These are phyloP conservation scores for Coniella vitis DNA, from an alignment of 2,329 filamentous ascomycete genomes.

Conservation along the genomic window DNA sequence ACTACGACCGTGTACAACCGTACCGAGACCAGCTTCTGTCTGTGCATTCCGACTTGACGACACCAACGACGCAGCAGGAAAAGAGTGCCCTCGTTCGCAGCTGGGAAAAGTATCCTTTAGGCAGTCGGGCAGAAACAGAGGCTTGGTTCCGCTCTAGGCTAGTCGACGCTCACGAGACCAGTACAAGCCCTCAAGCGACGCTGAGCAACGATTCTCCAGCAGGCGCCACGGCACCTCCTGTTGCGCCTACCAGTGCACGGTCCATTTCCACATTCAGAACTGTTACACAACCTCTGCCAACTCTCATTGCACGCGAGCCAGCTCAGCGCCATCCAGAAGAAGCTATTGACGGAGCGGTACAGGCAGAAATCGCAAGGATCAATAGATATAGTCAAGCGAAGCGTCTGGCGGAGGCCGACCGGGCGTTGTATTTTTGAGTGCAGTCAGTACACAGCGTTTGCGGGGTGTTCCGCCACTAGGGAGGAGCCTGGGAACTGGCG, in stretches of 20 bases:
- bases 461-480: not conserved
- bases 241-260: no score
- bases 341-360: no score
- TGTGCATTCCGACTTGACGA: constrained; percentile 1
- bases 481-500: no score
- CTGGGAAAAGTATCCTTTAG: constrained; percentile 2
- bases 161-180: not conserved
- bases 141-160: constrained; percentile 9
- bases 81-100: constrained; percentile 1
- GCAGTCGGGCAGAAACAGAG: not conserved
- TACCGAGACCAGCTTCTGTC: not conserved
- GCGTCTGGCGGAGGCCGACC: constrained; percentile 4
- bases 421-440: constrained; percentile 12
- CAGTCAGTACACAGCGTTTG: no score
- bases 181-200: not conserved
- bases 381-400: constrained; percentile 10
- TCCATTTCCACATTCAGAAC: no score
- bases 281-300: no score
- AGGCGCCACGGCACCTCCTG: no score
- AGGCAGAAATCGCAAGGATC: not conserved
- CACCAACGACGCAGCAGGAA: constrained; percentile 11
- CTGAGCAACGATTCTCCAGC: not conserved
- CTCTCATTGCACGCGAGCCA: no score
- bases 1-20: constrained; percentile 24
- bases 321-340: no score